Evolutionary conservation across 2,329 filamentous ascomycete genomes (phyloP), one percentile per base, ranked within the genome.

Genomic region (Fusarium duplospermum): DNA sequence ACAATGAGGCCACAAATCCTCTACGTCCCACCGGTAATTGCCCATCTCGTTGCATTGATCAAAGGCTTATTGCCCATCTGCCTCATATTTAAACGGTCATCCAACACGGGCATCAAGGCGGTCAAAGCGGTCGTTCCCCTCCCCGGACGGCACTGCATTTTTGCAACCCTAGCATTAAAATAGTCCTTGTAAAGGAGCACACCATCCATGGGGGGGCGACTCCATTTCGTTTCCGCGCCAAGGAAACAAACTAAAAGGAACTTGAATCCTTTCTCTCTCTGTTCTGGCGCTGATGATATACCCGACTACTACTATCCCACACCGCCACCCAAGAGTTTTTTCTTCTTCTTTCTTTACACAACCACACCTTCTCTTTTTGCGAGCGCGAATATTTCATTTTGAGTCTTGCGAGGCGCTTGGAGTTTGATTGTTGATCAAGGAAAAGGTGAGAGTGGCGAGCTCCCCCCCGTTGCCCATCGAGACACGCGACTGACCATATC

Each of bases 91-190:
- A 69, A 72, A 52, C 63, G 62, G 65, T 13, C 27, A 62, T 78
- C 72, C 62, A 68, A 77, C 76, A 77, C 76, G 64, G 73, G 65
- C 69, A 70, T 67, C 69, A 57, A 70, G 66, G 76, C 76, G 76
- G 76, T 77, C 76, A 78, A 75, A 76, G 76, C 76, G 69, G 72
- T 52, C 60, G 54, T 63, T 63, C 65, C 71, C 67, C 64, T 61
- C 62, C 76, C 72, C 70, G 66, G 71, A 78, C 75, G 64, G 73
- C 71, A 77, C 70, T 74, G 69, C 69, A 40, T 59, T 66, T 70
- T 76, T 72, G 61, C 71, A 71, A 75, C 71, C 73, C 67, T 74
- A 68, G 62, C 63, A 61, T 69, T 69, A 69, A 77, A 66, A 67
- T 69, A 67, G 58, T 6, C 38, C 63, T 69, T 54, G 65, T 60